phyloP scores from a whole-genome alignment of 2,329 filamentous ascomycete genomes.

The Neophaeococcomyces aloes region DNA sequence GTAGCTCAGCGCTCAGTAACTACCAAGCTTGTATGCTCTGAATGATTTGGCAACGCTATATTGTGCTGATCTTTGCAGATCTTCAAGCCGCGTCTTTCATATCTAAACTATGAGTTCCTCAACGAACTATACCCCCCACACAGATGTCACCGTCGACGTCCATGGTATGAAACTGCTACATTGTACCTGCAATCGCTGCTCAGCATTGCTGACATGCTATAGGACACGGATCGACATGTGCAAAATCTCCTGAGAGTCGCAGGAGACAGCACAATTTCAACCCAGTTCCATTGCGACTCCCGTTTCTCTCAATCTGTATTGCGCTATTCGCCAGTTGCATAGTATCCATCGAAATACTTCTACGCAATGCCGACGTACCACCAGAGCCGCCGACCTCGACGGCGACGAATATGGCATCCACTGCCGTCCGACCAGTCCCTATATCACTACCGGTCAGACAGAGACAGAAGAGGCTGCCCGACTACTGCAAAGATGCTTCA shows the following conservation, averaged over 20 bases:
- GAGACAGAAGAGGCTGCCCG: too few relatives aligned
- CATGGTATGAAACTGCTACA: not conserved
- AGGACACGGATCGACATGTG: not conserved
- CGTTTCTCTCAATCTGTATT: not conserved
- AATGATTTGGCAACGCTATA: too few relatives aligned
- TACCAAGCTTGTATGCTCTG: too few relatives aligned
- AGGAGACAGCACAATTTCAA: not conserved
- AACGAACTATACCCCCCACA: not conserved
- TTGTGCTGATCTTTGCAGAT: too few relatives aligned
- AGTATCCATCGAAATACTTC: conserved; percentile 2
- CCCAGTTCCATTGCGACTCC: not conserved
- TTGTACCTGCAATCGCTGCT: not conserved
- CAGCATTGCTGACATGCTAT: not conserved
- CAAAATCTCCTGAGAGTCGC: not conserved
- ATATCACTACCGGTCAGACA: not conserved
- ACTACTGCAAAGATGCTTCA: not conserved
- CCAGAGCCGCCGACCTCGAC: not conserved
- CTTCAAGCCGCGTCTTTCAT: too few relatives aligned
- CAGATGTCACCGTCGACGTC: not conserved
- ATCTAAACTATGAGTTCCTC: too few relatives aligned
- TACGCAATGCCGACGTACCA: not conserved
- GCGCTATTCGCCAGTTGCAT: not conserved
- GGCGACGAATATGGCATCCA: not conserved
- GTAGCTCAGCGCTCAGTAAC: too few relatives aligned
- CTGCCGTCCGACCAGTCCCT: not conserved